phyloP scores from a whole-genome alignment of 768 basidiomycete genomes.

The Pleurotus ostreatus region DNA sequence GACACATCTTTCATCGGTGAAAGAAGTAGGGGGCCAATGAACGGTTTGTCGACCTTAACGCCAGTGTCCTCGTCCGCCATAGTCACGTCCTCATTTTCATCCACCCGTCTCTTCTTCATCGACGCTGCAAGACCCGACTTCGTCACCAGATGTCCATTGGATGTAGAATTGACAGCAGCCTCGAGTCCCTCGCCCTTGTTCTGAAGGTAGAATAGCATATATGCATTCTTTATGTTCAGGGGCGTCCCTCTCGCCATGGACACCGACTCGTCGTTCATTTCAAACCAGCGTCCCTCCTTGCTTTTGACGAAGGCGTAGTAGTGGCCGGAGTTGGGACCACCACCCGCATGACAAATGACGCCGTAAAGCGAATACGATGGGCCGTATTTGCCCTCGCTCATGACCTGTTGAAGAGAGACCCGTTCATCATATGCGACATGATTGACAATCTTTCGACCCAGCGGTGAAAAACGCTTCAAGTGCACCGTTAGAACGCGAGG shows the following conservation, averaged over 20 bases:
- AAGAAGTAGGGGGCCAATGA: constrained; percentile 68
- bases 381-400: constrained; percentile 78
- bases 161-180: constrained; percentile 45
- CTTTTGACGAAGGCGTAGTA: constrained; percentile 86
- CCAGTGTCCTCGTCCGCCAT: constrained; percentile 45
- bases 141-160: constrained; percentile 11
- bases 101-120: constrained; percentile 45
- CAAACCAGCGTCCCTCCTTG: constrained; percentile 70
- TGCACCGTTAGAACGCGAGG: constrained; percentile 89
- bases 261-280: constrained; percentile 92
- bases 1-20: constrained; percentile 28
- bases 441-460: constrained; percentile 83
- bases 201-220: constrained; percentile 88
- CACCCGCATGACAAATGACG: constrained; percentile 89
- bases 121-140: constrained; percentile 42
- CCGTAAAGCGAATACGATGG: constrained; percentile 86
- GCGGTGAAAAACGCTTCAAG: constrained; percentile 89
- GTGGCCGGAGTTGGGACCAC: constrained; percentile 93
- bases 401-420: constrained; percentile 68
- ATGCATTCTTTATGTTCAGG: constrained; percentile 73
- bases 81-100: constrained; percentile 15
- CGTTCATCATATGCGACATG: constrained; percentile 74
- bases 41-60: constrained; percentile 42
- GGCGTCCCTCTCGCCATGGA: constrained; percentile 39
- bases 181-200: constrained; percentile 74